Percentiles rank a stretch among this genome's conserved stretches.
phyloP scores from a whole-genome alignment of 2,329 filamentous ascomycete species.

The Ophiostoma sp. region DNA sequence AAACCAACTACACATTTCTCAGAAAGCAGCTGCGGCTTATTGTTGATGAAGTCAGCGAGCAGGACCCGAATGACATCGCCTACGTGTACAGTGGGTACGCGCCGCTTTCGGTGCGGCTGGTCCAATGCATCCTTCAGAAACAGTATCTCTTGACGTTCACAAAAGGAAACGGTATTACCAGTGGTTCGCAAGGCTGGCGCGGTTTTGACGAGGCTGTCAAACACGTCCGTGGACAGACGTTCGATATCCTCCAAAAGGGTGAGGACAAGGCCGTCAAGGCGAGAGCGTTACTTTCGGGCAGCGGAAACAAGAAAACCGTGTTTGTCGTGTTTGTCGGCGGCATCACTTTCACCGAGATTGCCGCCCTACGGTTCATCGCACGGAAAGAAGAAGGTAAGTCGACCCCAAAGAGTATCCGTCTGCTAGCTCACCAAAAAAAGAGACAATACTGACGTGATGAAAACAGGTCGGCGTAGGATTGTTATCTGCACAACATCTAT shows the following conservation, averaged over 20 bases:
- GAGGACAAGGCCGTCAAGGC: slow-evolving; percentile 92
- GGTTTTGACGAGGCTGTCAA: slow-evolving; percentile 92
- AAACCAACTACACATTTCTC: slow-evolving; percentile 87
- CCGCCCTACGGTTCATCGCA: slow-evolving; percentile 86
- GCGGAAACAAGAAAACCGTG: slow-evolving; percentile 74
- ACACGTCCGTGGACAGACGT: slow-evolving; percentile 82
- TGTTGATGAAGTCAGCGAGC: slow-evolving; percentile 94
- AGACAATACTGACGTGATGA: neutral
- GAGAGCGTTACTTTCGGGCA: slow-evolving; percentile 76
- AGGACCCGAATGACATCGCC: slow-evolving; percentile 90
- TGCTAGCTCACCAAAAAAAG: neutral
- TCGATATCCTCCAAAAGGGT: slow-evolving; percentile 88
- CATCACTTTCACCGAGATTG: slow-evolving; percentile 93
- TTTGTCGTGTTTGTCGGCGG: slow-evolving; percentile 98
- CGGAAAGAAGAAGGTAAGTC: slow-evolving; percentile 71
- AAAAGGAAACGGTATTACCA: slow-evolving; percentile 52
- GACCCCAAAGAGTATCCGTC: neutral
- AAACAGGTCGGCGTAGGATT: slow-evolving; percentile 58
- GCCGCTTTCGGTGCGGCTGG: slow-evolving; percentile 83
- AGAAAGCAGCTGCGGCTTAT: slow-evolving; percentile 86
- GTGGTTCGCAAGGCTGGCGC: slow-evolving; percentile 77
- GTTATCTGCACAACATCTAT: slow-evolving; percentile 92
- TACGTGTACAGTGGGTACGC: slow-evolving; percentile 98
- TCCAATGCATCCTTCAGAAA: slow-evolving; percentile 93
- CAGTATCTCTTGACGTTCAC: slow-evolving; percentile 72